phyloP scores from a whole-genome alignment of 2,329 filamentous ascomycete species.

The Exophiala aquamarina region DNA sequence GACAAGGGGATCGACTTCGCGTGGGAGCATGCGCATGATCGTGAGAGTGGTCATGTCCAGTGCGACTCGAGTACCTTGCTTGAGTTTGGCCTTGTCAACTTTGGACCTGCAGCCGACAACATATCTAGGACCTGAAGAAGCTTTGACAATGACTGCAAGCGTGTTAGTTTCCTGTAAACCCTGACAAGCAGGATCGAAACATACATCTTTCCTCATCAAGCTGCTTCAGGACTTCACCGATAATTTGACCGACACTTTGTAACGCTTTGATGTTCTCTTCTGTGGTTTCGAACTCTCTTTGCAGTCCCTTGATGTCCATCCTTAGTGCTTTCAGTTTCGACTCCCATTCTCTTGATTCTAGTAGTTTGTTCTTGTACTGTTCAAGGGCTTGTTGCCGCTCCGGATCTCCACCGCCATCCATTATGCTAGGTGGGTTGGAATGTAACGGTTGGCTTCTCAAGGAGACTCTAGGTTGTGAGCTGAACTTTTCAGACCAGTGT shows the following conservation, averaged over 20 bases:
- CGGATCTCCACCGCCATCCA: conserved; percentile 44
- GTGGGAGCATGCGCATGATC: conserved; percentile 99
- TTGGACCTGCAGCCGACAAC: conserved; percentile 98
- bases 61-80: conserved; percentile 95
- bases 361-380: conserved; percentile 75
- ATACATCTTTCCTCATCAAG: conserved; percentile 97
- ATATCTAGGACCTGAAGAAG: conserved; percentile 93
- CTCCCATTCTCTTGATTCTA: conserved; percentile 98
- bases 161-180: conserved; percentile 7
- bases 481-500: background rate
- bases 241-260: conserved; percentile 98
- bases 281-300: conserved; percentile 93
- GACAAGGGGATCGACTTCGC: conserved; percentile 96
- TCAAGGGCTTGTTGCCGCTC: conserved; percentile 69
- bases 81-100: conserved; percentile 94
- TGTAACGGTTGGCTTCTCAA: background rate
- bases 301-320: conserved; percentile 91
- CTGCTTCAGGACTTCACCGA: conserved; percentile 98
- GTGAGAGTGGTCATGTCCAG: conserved; percentile 99
- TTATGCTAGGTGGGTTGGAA: conserved; percentile 14
- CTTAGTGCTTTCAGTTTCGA: conserved; percentile 93
- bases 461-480: background rate
- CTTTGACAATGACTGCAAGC: conserved; percentile 92
- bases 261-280: conserved; percentile 99
- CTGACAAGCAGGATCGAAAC: conserved; percentile 36